Conservation (phyloP, 108 stramenopile species). For the Bacterosira constricta region DNA sequence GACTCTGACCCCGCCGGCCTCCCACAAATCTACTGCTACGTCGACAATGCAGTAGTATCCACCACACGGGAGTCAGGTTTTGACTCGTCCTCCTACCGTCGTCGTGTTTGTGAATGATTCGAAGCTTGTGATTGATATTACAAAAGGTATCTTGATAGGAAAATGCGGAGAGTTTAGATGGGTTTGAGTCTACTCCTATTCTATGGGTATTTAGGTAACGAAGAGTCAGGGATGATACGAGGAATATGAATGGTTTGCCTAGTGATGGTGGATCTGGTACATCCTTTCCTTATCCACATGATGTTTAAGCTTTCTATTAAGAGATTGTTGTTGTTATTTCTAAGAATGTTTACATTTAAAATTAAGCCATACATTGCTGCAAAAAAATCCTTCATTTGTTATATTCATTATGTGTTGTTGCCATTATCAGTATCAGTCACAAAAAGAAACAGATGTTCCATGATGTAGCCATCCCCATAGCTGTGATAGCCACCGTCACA, state of each 20-base stretch:
- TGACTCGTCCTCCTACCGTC: conserved; percentile 89
- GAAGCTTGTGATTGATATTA: conserved; percentile 88
- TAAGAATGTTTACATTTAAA: too few relatives aligned
- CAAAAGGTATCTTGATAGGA: conserved; percentile 92
- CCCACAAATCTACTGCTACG: conserved; percentile 86
- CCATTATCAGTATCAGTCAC: too few relatives aligned
- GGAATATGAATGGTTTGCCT: conserved; percentile 82
- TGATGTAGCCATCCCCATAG: too few relatives aligned
- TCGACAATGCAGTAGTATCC: conserved; percentile 98
- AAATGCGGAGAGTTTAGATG: conserved; percentile 93
- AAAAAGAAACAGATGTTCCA: too few relatives aligned
- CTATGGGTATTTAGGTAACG: conserved; percentile 93
- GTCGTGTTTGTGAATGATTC: conserved; percentile 95
- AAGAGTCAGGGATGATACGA: conserved; percentile 75
- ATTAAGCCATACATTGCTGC: too few relatives aligned
- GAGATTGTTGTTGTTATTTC: too few relatives aligned
- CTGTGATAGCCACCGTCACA: too few relatives aligned
- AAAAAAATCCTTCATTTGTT: too few relatives aligned
- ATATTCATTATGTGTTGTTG: too few relatives aligned
- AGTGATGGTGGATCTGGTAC: conserved; percentile 79
- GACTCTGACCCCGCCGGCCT: conserved; percentile 40
- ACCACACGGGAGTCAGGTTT: conserved; percentile 94
- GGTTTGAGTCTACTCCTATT: conserved; percentile 95
- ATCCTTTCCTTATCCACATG: conserved; percentile 84
- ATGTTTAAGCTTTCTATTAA: too few relatives aligned